phyloP scores from a whole-genome alignment of 116 monocot genomes.

The Posidonia oceanica region DNA sequence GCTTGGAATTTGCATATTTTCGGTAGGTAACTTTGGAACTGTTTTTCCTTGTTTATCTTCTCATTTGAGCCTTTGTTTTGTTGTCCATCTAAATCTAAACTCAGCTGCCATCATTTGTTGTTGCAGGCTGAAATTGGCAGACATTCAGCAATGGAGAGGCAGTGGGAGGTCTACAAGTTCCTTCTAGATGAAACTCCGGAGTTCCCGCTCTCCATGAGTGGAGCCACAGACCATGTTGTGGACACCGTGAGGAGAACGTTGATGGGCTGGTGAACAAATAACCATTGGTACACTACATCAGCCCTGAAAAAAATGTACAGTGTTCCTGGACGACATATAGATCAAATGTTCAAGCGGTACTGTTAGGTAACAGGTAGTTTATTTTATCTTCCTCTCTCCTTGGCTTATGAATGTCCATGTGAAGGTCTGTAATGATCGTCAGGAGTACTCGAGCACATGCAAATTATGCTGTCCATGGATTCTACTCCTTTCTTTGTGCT shows the following conservation, averaged over 20 bases:
- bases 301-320: too few species aligned
- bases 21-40: slow-evolving; percentile 23
- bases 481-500: too few species aligned
- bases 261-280: background rate
- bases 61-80: background rate
- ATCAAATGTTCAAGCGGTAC: background rate
- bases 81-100: slow-evolving; percentile 3
- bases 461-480: too few species aligned
- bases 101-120: background rate
- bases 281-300: too few species aligned
- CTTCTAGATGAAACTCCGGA: slow-evolving; percentile 51
- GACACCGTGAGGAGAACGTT: slow-evolving; percentile 47
- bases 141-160: slow-evolving; percentile 37
- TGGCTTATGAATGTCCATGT: background rate
- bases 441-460: too few species aligned
- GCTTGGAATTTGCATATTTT: slow-evolving; percentile 87
- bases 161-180: slow-evolving; percentile 95
- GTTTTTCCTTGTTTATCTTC: background rate
- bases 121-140: slow-evolving; percentile 84
- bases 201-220: slow-evolving; percentile 27
- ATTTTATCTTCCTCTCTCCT: background rate
- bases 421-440: too few species aligned
- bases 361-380: background rate
- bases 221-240: slow-evolving; percentile 36
- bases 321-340: too few species aligned